phyloP scores from a whole-genome alignment of 345 rosid species.

The Rhodomyrtus tomentosa region DNA sequence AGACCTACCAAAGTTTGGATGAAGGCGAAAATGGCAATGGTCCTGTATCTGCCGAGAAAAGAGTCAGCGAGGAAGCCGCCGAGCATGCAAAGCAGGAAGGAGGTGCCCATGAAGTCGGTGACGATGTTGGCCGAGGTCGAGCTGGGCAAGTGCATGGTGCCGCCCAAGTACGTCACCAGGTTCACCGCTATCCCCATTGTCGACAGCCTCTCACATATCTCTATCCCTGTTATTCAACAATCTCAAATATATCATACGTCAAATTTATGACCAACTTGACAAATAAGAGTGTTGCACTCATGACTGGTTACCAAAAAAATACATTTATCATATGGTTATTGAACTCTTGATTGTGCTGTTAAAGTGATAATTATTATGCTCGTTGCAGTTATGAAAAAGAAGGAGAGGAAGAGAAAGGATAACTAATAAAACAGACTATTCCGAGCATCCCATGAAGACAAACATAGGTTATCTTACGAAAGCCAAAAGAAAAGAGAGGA shows the following conservation, averaged over 20 bases:
- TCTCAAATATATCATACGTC: background rate
- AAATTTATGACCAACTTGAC: background rate
- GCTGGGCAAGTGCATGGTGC: slow-evolving; percentile 53
- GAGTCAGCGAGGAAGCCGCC: slow-evolving; percentile 69
- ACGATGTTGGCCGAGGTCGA: slow-evolving; percentile 50
- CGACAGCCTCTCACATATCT: slow-evolving; percentile 55
- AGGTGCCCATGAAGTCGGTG: slow-evolving; percentile 62
- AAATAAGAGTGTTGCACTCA: background rate
- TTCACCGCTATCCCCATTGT: slow-evolving; percentile 62
- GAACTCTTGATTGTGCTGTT: background rate
- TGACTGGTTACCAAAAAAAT: background rate
- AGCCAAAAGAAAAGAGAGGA: background rate
- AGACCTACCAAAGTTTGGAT: slow-evolving; percentile 48
- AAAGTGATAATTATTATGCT: background rate
- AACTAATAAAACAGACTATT: background rate
- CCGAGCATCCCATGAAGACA: background rate
- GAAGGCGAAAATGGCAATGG: slow-evolving; percentile 58
- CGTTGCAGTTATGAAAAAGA: background rate
- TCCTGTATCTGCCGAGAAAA: slow-evolving; percentile 48
- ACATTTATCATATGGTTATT: background rate
- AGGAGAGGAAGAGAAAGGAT: background rate
- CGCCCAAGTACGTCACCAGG: slow-evolving; percentile 46
- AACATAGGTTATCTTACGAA: background rate
- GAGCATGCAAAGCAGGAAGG: slow-evolving; percentile 42
- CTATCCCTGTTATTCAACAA: slow-evolving; percentile 25